These are phyloP conservation scores for Silene vulgaris DNA, from an alignment of 179 eudicot species.

Conservation along the genomic window DNA sequence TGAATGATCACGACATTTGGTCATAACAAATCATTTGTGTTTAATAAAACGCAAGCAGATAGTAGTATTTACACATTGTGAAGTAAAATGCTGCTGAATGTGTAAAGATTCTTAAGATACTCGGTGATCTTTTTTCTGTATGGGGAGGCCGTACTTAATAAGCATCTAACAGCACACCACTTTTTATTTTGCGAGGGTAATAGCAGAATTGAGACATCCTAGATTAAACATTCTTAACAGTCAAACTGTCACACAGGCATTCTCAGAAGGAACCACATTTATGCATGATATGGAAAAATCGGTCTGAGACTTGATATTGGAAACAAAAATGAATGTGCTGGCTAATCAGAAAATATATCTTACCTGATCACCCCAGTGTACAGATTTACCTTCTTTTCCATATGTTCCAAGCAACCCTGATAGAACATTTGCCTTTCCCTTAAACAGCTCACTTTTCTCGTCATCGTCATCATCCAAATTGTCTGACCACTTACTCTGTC, in stretches of 20 bases:
- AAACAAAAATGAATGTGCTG: not conserved
- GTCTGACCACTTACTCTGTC: constrained; percentile 85
- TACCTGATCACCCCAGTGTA: constrained; percentile 96
- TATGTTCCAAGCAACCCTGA: constrained; percentile 54
- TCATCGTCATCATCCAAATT: constrained; percentile 62
- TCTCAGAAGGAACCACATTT: no score
- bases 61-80: not conserved
- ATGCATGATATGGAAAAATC: no score
- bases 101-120: not conserved
- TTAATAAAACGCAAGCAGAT: not conserved
- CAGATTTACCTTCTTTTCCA: constrained; percentile 80
- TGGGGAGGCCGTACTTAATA: not conserved
- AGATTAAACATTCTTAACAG: no score
- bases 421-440: constrained; percentile 40
- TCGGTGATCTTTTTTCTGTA: not conserved
- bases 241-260: no score
- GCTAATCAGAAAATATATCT: constrained; percentile 15
- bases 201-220: not conserved
- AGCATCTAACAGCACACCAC: not conserved
- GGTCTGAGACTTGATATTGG: no score
- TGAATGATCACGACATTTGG: constrained; percentile 21
- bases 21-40: not conserved
- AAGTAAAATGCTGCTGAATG: not conserved
- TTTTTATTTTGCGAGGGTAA: not conserved
- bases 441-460: constrained; percentile 29